A percentile compares a stretch with the other conserved stretches of the same genome.
phyloP scores from a whole-genome alignment of 495 filamentous ascomycete species.

The Lindgomyces ingoldianus region DNA sequence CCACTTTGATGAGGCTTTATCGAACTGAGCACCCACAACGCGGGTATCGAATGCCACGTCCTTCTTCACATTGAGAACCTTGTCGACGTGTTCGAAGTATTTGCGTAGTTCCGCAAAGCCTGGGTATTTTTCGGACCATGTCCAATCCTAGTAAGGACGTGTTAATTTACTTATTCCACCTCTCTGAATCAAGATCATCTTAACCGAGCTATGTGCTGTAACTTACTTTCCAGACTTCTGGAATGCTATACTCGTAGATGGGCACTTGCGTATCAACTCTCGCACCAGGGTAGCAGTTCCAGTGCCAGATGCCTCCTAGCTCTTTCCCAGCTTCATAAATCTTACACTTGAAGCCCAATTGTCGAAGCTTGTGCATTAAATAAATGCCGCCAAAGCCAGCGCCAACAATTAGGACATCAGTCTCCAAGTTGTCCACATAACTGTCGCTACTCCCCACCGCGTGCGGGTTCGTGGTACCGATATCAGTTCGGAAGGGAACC shows the following conservation, averaged over 20 bases:
- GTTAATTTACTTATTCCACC: slow-evolving; percentile 40
- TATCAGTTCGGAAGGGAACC: slow-evolving; percentile 37
- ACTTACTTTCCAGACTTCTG: slow-evolving; percentile 46
- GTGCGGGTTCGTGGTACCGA: slow-evolving; percentile 24
- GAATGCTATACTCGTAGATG: slow-evolving; percentile 48
- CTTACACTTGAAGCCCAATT: slow-evolving; percentile 49
- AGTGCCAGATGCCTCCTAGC: slow-evolving; percentile 57
- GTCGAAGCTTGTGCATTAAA: slow-evolving; percentile 47
- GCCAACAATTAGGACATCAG: slow-evolving; percentile 55
- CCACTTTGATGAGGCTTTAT: slow-evolving; percentile 45
- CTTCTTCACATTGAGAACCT: slow-evolving; percentile 47
- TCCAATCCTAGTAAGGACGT: slow-evolving; percentile 42
- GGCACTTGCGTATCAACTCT: slow-evolving; percentile 48
- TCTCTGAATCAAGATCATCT: too few relatives aligned
- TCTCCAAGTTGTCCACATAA: slow-evolving; percentile 38
- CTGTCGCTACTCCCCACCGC: slow-evolving; percentile 14
- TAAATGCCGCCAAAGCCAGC: slow-evolving; percentile 55
- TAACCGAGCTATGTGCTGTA: too few relatives aligned
- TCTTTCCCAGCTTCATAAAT: slow-evolving; percentile 52
- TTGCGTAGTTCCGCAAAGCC: slow-evolving; percentile 44
- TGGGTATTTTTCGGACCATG: slow-evolving; percentile 50
- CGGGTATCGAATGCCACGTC: slow-evolving; percentile 49
- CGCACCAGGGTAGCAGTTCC: slow-evolving; percentile 51
- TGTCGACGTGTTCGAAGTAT: slow-evolving; percentile 52
- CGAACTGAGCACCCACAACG: slow-evolving; percentile 46